Base-by-base conservation (phyloP, 768 basidiomycete species). In the Floccularia luteovirens region DNA sequence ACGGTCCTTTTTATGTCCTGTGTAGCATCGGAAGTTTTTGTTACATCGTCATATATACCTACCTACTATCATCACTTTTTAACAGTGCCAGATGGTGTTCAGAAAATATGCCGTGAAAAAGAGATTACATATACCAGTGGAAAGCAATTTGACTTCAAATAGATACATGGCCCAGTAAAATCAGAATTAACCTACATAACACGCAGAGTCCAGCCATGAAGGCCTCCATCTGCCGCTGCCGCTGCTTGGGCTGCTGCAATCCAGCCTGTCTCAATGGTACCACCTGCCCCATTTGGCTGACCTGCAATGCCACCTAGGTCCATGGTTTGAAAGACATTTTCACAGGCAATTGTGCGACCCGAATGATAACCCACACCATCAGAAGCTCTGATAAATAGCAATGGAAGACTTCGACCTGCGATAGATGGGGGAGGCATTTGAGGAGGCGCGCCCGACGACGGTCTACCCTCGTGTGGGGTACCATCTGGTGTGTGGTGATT, bases 311-410 rank as follows among this genome's bases (percentile, higher is more conserved):
- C 66, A 23, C 68, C 66, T 36, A 88, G 64, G 52, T 84, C 80
- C 60, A 88, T 72, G 12, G 67, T 59, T 51, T 81, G 77, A 59
- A 87, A 85, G 13, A 85, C 74, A 52, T 85, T 85, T 56, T 90
- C 88, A 54, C 84, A 86, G 13, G 85, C 74, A 43, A 91, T 78
- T 31, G 82, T 85, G 46, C 87, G 75, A 25, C 88, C 88, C 16
- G 90, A 90, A 56, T 90, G 86, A 57, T 90, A 91, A 3, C 89
- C 89, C 22, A 90, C 79, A n/a, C 90, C 87, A 50, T 91, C 89
- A 30, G 67, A 74, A 12, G 82, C 67, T 23, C 89, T 78, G 42
- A 91, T 89, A 55, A 91, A 90, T 27, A 91, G 57, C 48, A 91
- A 54, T 0, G 89, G 89, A 3, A 91, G 66, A 47, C 72, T 85